Evolutionary conservation across 345 rosid species (phyloP).

Genomic region (Gossypium stocksii): DNA sequence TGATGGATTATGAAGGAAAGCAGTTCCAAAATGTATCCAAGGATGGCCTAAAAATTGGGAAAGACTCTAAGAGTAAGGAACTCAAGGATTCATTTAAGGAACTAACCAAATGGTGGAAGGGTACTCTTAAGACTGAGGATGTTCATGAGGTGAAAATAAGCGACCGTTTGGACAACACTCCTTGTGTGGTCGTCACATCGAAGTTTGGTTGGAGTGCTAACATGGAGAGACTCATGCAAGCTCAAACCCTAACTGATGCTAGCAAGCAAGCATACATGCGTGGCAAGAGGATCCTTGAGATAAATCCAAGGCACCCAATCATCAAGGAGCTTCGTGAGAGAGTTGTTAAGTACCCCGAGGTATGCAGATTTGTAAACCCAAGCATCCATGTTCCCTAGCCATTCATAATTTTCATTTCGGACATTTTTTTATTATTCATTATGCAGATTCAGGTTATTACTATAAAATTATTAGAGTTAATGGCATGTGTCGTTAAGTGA

Average conservation of each 20-base stretch:
- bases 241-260: conserved; percentile 92
- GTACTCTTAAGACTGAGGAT: conserved; percentile 61
- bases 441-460: neutral
- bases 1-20: conserved; percentile 92
- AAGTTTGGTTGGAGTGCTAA: conserved; percentile 98
- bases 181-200: conserved; percentile 91
- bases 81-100: conserved; percentile 92
- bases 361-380: conserved; percentile 17
- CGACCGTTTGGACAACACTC: conserved; percentile 85
- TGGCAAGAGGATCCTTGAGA: conserved; percentile 95
- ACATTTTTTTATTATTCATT: neutral
- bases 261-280: conserved; percentile 91
- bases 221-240: conserved; percentile 97
- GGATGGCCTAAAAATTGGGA: conserved; percentile 88
- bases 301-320: conserved; percentile 94
- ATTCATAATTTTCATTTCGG: neutral
- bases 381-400: neutral
- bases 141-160: conserved; percentile 93
- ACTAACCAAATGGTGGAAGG: conserved; percentile 95
- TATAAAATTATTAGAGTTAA: too few species aligned
- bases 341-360: conserved; percentile 83
- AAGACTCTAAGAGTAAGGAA: conserved; percentile 74
- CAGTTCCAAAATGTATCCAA: conserved; percentile 96
- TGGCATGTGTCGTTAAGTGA: neutral
- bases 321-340: conserved; percentile 92